Percentiles rank a stretch among this genome's conserved stretches.
phyloP scores from a whole-genome alignment of 148 eudicot species.

The Linanthus parryae region DNA sequence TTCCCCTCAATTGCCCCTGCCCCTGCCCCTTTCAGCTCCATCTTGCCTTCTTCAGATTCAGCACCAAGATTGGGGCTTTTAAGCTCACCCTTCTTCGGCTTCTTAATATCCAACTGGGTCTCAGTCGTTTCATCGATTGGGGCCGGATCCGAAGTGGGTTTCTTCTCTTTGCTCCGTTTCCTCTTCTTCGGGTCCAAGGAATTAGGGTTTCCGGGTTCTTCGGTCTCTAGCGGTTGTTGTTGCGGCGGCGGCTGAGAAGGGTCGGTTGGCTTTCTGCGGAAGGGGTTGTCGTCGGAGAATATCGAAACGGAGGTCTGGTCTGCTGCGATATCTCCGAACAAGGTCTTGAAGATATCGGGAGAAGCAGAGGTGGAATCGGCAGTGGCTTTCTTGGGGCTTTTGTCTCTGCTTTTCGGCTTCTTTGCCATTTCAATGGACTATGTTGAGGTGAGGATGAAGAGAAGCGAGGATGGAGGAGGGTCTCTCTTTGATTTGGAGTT shows the following conservation, averaged over 20 bases:
- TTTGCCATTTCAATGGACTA: slow-evolving; percentile 81
- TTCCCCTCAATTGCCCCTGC: slow-evolving; percentile 18
- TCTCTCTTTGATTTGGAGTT: too few species aligned
- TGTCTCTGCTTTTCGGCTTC: slow-evolving; percentile 44
- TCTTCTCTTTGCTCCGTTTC: slow-evolving; percentile 28
- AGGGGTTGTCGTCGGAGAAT: slow-evolving; percentile 62
- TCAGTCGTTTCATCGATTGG: slow-evolving; percentile 1
- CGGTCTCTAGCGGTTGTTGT: too few species aligned
- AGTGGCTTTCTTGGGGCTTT: not conserved
- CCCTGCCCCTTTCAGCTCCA: slow-evolving; percentile 5
- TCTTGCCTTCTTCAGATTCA: slow-evolving; percentile 4
- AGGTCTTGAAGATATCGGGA: slow-evolving; percentile 39
- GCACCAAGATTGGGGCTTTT: not conserved
- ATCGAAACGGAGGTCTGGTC: slow-evolving; percentile 23
- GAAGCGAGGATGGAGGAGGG: too few species aligned
- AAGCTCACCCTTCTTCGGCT: slow-evolving; percentile 6
- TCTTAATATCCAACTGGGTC: slow-evolving; percentile 12
- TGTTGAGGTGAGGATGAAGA: too few species aligned
- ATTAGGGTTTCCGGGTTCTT: not conserved
- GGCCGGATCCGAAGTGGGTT: slow-evolving; percentile 3
- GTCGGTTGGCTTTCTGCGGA: slow-evolving; percentile 36
- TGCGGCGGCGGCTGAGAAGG: not conserved
- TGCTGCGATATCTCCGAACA: slow-evolving; percentile 43
- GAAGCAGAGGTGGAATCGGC: slow-evolving; percentile 13
- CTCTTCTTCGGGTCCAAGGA: slow-evolving; percentile 20